Evolutionary conservation across 352 stramenopile genomes (phyloP), one percentile per base, ranked within the genome.

Genomic region (Pythium sukuiense): DNA sequence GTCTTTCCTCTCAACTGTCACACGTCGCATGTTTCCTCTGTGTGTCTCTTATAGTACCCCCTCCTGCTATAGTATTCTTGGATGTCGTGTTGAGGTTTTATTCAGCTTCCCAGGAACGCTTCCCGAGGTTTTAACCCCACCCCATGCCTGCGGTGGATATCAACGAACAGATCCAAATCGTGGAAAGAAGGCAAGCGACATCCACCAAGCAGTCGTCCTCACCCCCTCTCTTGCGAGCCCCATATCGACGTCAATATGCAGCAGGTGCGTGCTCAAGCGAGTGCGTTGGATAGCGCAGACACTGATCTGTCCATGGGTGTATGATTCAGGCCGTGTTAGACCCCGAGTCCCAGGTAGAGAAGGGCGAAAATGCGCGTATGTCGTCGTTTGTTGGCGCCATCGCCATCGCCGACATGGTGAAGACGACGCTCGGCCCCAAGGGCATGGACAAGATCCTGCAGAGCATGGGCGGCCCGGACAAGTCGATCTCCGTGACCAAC

Each of bases 391-490:
- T 99, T 33, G 97, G 98, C 61, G 98, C 98, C 46, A 99, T 99
- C 75, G 97, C 98, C 56, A 99, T 99, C 79, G 95, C 97, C 32
- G 98, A 99, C 80, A 93, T 99, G 70, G 97, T 99, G 30, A 99
- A 99, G 82, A 99, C 98, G 20, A 99, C 98, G 35, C 82, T 99
- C 12, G 98, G 98, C 16, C 98, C 98, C n/a, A 99, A 99, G 77
- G 98, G 98, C 30, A 99, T 99, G 97, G 97, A 99, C 83, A 99
- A 99, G 78, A 99, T 99, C 72, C 80, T 99, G 57, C 97, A 99
- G 83, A 96, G 85, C 12, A 89, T 90, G 79, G 86, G 83, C 55
- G 84, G 87, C 27, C 81, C 78, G 12, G 87, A 94, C 77, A 92
- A 93, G 78, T 89, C 63, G 52, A 96, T 98, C 59, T 97, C 85